Conservation (phyloP, 208 protist genomes). For the Spongospora subterranea region DNA sequence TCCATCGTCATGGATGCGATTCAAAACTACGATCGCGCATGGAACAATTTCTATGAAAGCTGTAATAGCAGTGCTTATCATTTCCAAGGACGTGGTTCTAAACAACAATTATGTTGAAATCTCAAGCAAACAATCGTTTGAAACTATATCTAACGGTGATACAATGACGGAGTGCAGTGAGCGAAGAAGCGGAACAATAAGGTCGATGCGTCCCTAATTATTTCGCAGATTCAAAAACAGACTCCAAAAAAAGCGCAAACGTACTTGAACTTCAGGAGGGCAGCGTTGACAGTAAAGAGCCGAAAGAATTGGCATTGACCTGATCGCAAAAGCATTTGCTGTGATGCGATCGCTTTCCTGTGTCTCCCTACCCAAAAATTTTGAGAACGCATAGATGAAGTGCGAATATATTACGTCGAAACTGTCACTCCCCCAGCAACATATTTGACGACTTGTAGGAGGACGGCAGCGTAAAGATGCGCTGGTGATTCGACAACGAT, state of each 20-base stretch:
- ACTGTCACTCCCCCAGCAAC: background rate
- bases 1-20: background rate
- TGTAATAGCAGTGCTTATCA: background rate
- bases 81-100: background rate
- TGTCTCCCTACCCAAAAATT: background rate
- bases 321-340: background rate
- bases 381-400: background rate
- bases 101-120: background rate
- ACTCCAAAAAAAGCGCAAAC: background rate
- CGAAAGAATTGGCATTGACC: constrained; percentile 9
- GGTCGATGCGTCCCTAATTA: background rate
- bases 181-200: background rate
- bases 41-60: background rate
- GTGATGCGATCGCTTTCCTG: background rate
- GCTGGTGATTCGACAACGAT: background rate
- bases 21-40: background rate
- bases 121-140: background rate
- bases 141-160: background rate
- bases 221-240: background rate
- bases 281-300: constrained; percentile 32
- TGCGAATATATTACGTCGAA: background rate
- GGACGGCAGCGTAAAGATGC: constrained; percentile 35
- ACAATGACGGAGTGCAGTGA: background rate
- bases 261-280: background rate
- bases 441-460: constrained; percentile 23